A percentile compares a stretch with the other conserved stretches of the same genome.
These are phyloP conservation scores for Cladosporium velox DNA, from an alignment of 2,329 filamentous ascomycete species.

Conservation along the genomic window DNA sequence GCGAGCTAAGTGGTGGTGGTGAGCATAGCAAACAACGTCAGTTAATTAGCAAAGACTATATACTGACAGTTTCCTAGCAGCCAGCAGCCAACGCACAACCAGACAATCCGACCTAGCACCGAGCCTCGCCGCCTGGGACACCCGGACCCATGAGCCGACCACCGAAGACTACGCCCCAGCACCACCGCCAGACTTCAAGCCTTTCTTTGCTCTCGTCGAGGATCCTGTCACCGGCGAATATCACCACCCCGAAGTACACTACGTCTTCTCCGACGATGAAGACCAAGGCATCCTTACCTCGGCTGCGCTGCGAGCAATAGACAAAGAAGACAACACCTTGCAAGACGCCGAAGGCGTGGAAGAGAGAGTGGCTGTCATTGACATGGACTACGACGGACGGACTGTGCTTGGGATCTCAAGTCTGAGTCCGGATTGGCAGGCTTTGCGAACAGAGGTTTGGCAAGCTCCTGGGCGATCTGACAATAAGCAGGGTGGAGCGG, in stretches of 20 bases:
- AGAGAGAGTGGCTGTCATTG: constrained; percentile 60
- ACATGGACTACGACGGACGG: constrained; percentile 50
- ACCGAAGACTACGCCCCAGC: neutral
- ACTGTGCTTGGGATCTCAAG: constrained; percentile 69
- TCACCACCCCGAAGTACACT: constrained; percentile 83
- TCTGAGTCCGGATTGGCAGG: constrained; percentile 73
- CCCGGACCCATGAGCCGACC: constrained; percentile 11
- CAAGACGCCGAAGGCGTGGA: constrained; percentile 28
- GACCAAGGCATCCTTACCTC: constrained; percentile 65
- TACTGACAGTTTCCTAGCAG: no score
- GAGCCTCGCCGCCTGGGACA: constrained; percentile 19
- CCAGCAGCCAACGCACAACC: constrained; percentile 18
- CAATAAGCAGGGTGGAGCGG: constrained; percentile 28
- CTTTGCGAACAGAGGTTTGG: constrained; percentile 55
- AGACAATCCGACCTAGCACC: constrained; percentile 18
- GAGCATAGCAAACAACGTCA: constrained; percentile 4
- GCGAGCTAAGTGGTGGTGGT: constrained; percentile 19
- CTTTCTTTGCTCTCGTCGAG: constrained; percentile 83
- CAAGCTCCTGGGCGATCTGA: constrained; percentile 61
- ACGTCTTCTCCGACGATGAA: constrained; percentile 92
- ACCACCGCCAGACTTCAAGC: constrained; percentile 58
- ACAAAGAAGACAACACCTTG: constrained; percentile 43
- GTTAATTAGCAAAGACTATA: no score
- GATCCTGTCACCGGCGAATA: constrained; percentile 73
- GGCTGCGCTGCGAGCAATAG: constrained; percentile 59